These are phyloP conservation scores for Suhomyces yuchorum DNA, from an alignment of 1,139 yeast genomes.

Conservation along the genomic window DNA sequence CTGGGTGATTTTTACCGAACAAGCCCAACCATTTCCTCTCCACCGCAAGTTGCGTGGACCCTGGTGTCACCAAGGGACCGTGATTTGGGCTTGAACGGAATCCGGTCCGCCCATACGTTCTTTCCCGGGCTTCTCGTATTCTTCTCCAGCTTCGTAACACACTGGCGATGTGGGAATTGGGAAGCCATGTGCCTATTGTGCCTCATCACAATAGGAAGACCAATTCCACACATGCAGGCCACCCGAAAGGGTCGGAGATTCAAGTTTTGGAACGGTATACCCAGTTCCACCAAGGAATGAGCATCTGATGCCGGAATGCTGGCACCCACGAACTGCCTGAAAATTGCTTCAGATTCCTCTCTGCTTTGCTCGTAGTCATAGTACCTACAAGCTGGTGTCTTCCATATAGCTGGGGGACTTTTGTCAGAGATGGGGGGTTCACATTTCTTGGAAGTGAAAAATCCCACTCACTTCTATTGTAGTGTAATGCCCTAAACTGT, in stretches of 20 bases:
- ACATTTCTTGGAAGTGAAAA: not conserved
- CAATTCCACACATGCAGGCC: not conserved
- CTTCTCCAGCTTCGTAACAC: not conserved
- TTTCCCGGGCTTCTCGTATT: too few species aligned
- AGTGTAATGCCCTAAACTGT: not conserved
- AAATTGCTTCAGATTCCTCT: not conserved
- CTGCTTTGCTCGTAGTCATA: not conserved
- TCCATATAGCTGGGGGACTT: too few species aligned
- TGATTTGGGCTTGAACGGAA: too few species aligned
- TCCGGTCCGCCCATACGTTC: too few species aligned
- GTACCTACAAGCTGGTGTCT: too few species aligned
- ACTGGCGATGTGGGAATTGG: not conserved
- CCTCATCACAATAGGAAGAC: not conserved
- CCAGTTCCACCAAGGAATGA: not conserved
- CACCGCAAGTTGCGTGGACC: too few species aligned
- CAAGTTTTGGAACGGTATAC: not conserved
- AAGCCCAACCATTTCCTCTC: too few species aligned
- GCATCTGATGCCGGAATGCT: not conserved
- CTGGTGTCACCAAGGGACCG: too few species aligned
- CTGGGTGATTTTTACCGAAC: not conserved
- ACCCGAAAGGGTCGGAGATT: not conserved
- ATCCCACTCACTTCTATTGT: not conserved
- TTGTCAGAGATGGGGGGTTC: not conserved
- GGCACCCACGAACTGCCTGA: not conserved
- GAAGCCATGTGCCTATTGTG: not conserved